Conservation (phyloP, 148 eudicot genomes). For the Amaranthus palmeri region DNA sequence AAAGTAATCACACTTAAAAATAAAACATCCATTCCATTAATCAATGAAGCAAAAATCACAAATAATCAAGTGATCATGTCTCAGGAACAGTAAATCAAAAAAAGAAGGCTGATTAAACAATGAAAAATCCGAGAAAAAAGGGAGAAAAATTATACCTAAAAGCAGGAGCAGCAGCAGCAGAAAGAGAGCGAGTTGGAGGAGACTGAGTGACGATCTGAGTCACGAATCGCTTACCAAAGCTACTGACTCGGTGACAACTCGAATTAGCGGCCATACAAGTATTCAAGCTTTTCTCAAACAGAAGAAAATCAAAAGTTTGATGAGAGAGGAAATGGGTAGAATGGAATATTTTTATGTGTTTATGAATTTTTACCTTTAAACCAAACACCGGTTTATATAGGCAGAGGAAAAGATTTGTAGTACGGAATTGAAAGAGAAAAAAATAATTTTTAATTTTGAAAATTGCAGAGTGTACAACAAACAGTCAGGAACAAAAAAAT, state of each 20-base stretch:
- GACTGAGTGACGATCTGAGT: conserved; percentile 14
- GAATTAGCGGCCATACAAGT: conserved; percentile 27
- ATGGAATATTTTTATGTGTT: not conserved
- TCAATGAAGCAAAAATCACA: not conserved
- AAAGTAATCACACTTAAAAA: not conserved
- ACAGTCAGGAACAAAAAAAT: too few species aligned
- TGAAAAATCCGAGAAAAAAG: too few species aligned
- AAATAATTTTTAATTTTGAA: too few species aligned
- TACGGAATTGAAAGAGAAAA: too few species aligned
- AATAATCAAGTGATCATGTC: not conserved
- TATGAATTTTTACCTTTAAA: not conserved
- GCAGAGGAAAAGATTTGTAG: not conserved
- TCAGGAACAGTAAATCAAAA: not conserved
- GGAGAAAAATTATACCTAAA: not conserved
- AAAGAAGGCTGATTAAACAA: not conserved
- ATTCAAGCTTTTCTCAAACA: not conserved
- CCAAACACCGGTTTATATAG: conserved; percentile 6
- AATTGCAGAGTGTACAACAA: too few species aligned
- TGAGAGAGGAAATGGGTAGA: not conserved
- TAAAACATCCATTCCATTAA: not conserved
- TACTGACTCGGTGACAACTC: conserved; percentile 14
- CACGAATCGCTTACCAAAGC: conserved; percentile 24
- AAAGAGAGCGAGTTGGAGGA: conserved; percentile 5
- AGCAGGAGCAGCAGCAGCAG: conserved; percentile 22
- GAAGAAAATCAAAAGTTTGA: not conserved